Percentiles rank a stretch among this genome's conserved stretches.
Evolutionary conservation across 75 land plant genomes (phyloP).

Genomic region (Chamaecyparis obtusa): DNA sequence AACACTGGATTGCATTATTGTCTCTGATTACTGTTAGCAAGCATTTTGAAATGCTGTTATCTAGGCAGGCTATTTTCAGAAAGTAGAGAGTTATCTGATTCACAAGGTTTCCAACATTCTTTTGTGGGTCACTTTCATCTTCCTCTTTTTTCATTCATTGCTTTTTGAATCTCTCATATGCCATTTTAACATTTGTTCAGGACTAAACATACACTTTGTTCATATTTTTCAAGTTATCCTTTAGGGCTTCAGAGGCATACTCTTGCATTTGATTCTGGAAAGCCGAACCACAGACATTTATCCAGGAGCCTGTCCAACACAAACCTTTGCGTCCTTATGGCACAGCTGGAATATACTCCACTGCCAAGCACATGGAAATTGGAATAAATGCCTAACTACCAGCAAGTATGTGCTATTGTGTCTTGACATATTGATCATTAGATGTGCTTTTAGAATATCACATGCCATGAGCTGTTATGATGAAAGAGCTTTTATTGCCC

Average conservation of each 20-base stretch:
- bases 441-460: background rate
- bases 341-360: background rate
- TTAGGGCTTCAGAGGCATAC: background rate
- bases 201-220: background rate
- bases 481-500: background rate
- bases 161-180: background rate
- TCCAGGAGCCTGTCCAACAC: background rate
- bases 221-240: background rate
- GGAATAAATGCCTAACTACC: background rate
- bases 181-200: background rate
- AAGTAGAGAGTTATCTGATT: background rate
- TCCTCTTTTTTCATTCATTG: background rate
- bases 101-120: background rate
- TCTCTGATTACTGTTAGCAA: background rate
- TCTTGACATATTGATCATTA: background rate
- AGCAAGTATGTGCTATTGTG: background rate
- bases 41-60: background rate
- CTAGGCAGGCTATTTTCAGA: background rate
- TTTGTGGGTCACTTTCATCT: background rate
- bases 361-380: background rate
- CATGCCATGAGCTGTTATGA: background rate
- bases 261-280: background rate
- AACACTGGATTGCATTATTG: background rate
- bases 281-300: background rate
- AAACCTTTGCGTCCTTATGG: background rate